These are phyloP conservation scores for Phycomyces blakesleeanus DNA, from an alignment of 192 early-diverging fungal species.

Conservation along the genomic window DNA sequence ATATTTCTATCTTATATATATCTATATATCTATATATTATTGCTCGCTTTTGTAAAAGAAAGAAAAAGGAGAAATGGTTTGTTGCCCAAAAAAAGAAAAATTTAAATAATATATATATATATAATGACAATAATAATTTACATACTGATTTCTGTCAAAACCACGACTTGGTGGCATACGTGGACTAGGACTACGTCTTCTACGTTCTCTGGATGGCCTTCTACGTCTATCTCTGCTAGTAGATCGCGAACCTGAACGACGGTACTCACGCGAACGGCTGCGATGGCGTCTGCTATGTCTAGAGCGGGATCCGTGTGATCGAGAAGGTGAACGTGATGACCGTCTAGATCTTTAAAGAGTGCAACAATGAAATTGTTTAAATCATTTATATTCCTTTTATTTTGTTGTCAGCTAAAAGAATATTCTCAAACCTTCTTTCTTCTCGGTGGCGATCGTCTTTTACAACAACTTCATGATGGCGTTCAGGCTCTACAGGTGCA, in stretches of 20 bases:
- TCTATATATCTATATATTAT: too few relatives aligned
- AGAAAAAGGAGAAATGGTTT: too few relatives aligned
- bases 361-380: conserved; percentile 13
- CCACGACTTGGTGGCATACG: conserved; percentile 10
- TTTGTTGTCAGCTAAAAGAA: conserved; percentile 10
- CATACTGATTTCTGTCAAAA: conserved; percentile 3
- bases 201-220: conserved; percentile 26
- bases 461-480: neutral
- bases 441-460: conserved; percentile 19
- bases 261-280: conserved; percentile 43
- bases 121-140: conserved; percentile 16
- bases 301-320: conserved; percentile 39
- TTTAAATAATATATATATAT: conserved; percentile 1
- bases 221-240: conserved; percentile 33
- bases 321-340: conserved; percentile 38
- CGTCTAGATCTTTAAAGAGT: conserved; percentile 20
- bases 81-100: too few relatives aligned
- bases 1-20: too few relatives aligned
- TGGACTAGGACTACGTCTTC: conserved; percentile 43
- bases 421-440: neutral
- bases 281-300: conserved; percentile 40
- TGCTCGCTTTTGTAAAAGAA: too few relatives aligned
- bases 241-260: conserved; percentile 38
- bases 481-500: too few relatives aligned
- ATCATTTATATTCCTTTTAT: neutral